A percentile compares a stretch with the other conserved stretches of the same genome.
These are phyloP conservation scores for Chalaropsis ovoidea DNA, from an alignment of 2,329 filamentous ascomycete species.

Conservation along the genomic window DNA sequence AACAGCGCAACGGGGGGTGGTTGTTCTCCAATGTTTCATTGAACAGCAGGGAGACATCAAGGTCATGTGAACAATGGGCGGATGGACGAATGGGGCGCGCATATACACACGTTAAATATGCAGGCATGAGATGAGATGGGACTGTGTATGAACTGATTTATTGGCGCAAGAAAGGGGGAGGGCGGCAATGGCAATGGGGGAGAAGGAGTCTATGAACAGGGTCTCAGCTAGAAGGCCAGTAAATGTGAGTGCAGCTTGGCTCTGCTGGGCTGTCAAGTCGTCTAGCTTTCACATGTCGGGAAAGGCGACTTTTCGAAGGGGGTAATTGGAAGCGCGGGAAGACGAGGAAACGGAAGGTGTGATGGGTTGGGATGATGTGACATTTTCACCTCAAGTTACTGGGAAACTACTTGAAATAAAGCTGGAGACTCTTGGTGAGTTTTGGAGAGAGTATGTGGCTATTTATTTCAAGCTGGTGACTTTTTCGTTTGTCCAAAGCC, in stretches of 20 bases:
- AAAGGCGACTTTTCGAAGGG: background rate
- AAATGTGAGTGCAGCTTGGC: background rate
- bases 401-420: background rate
- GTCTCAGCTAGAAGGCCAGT: background rate
- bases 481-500: background rate
- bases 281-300: background rate
- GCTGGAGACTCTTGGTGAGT: too few species aligned
- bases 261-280: too few species aligned
- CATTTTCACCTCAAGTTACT: background rate
- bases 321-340: background rate
- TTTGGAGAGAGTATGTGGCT: too few species aligned
- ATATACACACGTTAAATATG: background rate
- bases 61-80: background rate
- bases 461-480: background rate
- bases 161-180: background rate
- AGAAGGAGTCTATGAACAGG: background rate
- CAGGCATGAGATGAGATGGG: slow-evolving; percentile 11
- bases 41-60: background rate
- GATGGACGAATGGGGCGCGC: background rate
- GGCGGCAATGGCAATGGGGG: background rate
- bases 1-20: background rate
- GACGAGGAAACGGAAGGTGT: background rate
- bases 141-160: slow-evolving; percentile 8
- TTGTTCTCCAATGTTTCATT: slow-evolving; percentile 1
- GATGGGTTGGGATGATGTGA: too few species aligned